Evolutionary conservation across 2,329 filamentous ascomycete species (phyloP).

Genomic region (Alternaria postmessia): DNA sequence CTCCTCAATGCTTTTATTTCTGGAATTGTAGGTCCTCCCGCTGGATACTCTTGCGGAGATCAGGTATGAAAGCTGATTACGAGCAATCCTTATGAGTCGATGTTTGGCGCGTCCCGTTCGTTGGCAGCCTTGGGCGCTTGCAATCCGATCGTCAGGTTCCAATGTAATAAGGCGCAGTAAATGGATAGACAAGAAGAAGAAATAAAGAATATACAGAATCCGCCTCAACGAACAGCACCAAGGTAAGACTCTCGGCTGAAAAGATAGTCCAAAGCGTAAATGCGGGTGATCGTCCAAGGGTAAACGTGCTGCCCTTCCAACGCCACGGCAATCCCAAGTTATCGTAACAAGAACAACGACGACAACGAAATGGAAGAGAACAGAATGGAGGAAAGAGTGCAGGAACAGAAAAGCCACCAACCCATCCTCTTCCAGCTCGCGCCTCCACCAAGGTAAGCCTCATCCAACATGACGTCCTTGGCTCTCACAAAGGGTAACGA

Average conservation of each 20-base stretch:
- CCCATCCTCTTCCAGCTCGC: not conserved
- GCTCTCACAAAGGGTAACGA: not conserved
- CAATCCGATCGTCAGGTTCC: not conserved
- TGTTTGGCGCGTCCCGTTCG: not conserved
- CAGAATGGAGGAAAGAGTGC: not conserved
- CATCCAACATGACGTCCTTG: slow-evolving; percentile 13
- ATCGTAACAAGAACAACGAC: not conserved
- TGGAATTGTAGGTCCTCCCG: not conserved
- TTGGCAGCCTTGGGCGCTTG: not conserved
- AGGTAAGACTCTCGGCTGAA: not conserved
- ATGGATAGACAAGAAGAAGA: slow-evolving; percentile 2
- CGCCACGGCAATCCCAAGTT: not conserved
- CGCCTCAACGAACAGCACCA: not conserved
- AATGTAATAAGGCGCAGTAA: not conserved
- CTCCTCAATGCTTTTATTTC: not conserved
- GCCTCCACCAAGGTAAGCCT: slow-evolving; percentile 6
- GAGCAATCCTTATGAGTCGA: not conserved
- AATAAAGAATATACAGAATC: not conserved
- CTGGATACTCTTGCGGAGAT: not conserved
- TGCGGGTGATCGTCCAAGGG: not conserved
- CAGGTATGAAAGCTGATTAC: not conserved
- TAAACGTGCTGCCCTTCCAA: not conserved
- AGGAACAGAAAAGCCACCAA: not conserved
- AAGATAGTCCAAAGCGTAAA: not conserved
- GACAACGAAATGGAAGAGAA: not conserved